Base-by-base conservation (phyloP, 768 basidiomycete species). In the Auricularia cornea region DNA sequence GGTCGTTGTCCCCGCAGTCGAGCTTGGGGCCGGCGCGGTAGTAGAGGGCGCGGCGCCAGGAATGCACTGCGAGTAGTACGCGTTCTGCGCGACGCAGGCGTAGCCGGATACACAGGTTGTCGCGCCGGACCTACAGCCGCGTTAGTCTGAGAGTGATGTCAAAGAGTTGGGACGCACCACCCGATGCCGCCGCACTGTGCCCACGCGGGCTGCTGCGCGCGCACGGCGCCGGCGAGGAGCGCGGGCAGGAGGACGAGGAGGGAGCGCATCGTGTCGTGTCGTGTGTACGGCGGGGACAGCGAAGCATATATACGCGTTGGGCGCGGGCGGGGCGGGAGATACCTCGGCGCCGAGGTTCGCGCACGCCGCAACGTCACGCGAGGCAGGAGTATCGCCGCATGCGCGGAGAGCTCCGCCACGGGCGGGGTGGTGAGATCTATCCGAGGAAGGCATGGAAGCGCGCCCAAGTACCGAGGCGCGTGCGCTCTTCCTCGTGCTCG, bases 1-100 rank as follows among this genome's bases (percentile, higher is more conserved):
- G 3, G 76, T 78, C 38, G 77, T 77, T 1, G 77, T 71, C 1
- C 73, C 66, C 33, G 80, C 70, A 40, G 77, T 76, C 10, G 74
- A 70, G 2, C 72, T 67, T 14, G 72, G 66, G 3, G 75, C 72
- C n/a, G 76, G 67, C 18, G 76, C 68, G 4, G 70, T 61, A 26
- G 67, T 59, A 33, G 67, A 64, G 23, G 70, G 10, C 8, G 23
- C 8, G 14, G 54, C 30, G 26, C 26, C 23, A 5, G 54, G 54
- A 6, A 57, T 16, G 30, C 54, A 57, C 20, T 57, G 54, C 12
- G 28, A 57, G 54, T 57, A 57, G 20, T 57, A 57, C 54, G 23
- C 26, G 54, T 57, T 57, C 51, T n/a, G 28, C 28, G 28, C 51
- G 12, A 10, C 8, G 51, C 51, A 52, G 12, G 20, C 11, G 51